These are phyloP conservation scores for Heterobasidion occidentale DNA, from an alignment of 1,284 basidiomycete genomes.

Conservation along the genomic window DNA sequence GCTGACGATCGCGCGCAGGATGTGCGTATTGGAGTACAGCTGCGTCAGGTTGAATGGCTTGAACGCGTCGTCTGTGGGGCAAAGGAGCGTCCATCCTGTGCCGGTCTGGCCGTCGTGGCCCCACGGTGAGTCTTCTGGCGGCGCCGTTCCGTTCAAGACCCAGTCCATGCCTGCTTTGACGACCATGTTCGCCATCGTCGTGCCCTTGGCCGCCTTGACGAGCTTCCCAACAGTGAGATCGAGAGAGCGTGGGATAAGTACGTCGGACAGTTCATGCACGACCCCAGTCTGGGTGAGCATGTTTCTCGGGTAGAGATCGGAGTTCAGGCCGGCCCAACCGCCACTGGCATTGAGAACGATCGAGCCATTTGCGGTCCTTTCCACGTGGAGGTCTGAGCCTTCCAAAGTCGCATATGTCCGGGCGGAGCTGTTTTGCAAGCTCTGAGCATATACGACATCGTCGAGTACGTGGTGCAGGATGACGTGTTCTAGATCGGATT, in stretches of 20 bases:
- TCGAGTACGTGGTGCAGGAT: slow-evolving; percentile 82
- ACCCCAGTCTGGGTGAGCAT: slow-evolving; percentile 85
- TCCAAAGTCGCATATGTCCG: slow-evolving; percentile 68
- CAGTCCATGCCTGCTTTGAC: slow-evolving; percentile 81
- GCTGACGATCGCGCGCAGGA: slow-evolving; percentile 65
- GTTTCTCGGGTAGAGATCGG: slow-evolving; percentile 50
- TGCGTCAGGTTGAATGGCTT: slow-evolving; percentile 80
- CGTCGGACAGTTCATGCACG: slow-evolving; percentile 84
- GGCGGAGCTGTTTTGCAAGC: slow-evolving; percentile 54
- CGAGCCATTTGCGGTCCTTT: slow-evolving; percentile 40
- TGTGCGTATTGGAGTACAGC: slow-evolving; percentile 57
- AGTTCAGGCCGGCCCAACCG: slow-evolving; percentile 66
- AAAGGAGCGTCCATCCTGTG: slow-evolving; percentile 77
- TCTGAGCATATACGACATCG: slow-evolving; percentile 68
- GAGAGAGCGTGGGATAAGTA: slow-evolving; percentile 86
- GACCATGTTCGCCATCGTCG: slow-evolving; percentile 83
- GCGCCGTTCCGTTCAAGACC: slow-evolving; percentile 80
- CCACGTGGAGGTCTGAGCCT: slow-evolving; percentile 63
- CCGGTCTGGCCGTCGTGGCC: slow-evolving; percentile 38
- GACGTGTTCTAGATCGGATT: slow-evolving; percentile 74
- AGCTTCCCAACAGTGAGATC: slow-evolving; percentile 85
- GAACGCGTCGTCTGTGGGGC: slow-evolving; percentile 91
- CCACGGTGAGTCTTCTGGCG: slow-evolving; percentile 58
- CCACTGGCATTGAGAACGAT: slow-evolving; percentile 57
- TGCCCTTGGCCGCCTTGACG: slow-evolving; percentile 79